Base-by-base conservation (phyloP, 768 basidiomycete genomes). In the Suillus clintonianus region DNA sequence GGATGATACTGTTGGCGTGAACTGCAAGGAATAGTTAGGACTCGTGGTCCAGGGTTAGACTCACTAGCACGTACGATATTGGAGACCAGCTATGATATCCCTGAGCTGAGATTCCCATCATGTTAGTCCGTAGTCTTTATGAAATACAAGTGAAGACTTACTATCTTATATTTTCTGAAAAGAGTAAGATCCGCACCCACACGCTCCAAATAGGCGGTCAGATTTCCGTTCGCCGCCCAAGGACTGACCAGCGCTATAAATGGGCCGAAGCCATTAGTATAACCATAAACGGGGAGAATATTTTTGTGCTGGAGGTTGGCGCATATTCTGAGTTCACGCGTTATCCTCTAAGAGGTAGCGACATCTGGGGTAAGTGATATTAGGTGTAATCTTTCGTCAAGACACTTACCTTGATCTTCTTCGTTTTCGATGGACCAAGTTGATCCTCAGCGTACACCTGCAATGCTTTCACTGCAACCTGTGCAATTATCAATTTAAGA, bases 241-340 rank as follows among this genome's bases (percentile, higher is more conserved):
- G 75, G 77, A 55, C 71, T 76, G 37, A 78, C 74, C 69, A 78
- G 69, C 6, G 77, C 74, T 5, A 67, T 63, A 30, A 74, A 69
- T 43, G 62, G 64, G 19, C 78, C 75, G 42, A 78, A 78, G 50
- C 69, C 75, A 15, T 64, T 62, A 5, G 63, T 71, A 55, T 71
- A 65, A 3, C 76, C 76, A 62, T 67, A 72, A 10, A 78, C 65
- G 19, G 70, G 75, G 6, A 76, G 36, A 9, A 78, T 63, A 54
- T 71, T 67, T 5, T 66, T 61, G 37, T 78, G 78, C n/a, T 68
- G 55, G 39, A 78, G 60, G 30, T 54, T 63, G 42, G 62, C 62
- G 70, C 77, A 78, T n/a, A 68, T 68, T 11, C 62, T 59, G 13
- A 73, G 60, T 62, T 71, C 65, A 7, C 59, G 61, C 14, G 48